A percentile compares a stretch with the other conserved stretches of the same genome.
These are phyloP conservation scores for Collybia mongolica DNA, from an alignment of 768 basidiomycete species.

Conservation along the genomic window DNA sequence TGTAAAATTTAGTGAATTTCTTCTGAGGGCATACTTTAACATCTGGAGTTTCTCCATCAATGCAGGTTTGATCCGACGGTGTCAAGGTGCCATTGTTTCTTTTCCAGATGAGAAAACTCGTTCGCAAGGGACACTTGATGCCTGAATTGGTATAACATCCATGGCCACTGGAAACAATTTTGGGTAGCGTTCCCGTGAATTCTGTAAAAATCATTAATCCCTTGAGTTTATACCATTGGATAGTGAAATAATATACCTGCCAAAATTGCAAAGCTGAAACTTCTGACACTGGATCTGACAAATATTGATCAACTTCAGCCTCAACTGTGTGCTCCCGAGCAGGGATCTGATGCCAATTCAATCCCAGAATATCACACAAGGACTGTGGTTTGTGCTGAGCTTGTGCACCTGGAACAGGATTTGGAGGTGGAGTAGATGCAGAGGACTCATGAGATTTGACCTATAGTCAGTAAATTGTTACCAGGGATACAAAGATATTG, in stretches of 20 bases:
- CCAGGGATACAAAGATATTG: no score
- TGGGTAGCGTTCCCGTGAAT: not conserved
- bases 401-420: no score
- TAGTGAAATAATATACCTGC: not conserved
- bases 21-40: constrained; percentile 3
- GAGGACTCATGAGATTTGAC: no score
- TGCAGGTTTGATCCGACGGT: not conserved
- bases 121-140: constrained; percentile 7
- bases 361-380: constrained; percentile 2
- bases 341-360: no score
- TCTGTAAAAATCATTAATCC: not conserved
- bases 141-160: constrained; percentile 9
- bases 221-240: no score
- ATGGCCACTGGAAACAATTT: constrained; percentile 2
- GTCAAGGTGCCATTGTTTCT: constrained; percentile 8
- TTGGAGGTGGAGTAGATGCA: no score
- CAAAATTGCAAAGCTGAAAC: not conserved
- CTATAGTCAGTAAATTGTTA: no score
- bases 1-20: constrained; percentile 1
- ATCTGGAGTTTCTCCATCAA: constrained; percentile 12
- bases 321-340: no score
- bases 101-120: constrained; percentile 12
- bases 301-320: constrained; percentile 1
- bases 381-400: no score
- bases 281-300: not conserved